Evolutionary conservation across 2,329 filamentous ascomycete species (phyloP), one percentile per base, ranked within the genome.

Genomic region (Monosporascus sp.): DNA sequence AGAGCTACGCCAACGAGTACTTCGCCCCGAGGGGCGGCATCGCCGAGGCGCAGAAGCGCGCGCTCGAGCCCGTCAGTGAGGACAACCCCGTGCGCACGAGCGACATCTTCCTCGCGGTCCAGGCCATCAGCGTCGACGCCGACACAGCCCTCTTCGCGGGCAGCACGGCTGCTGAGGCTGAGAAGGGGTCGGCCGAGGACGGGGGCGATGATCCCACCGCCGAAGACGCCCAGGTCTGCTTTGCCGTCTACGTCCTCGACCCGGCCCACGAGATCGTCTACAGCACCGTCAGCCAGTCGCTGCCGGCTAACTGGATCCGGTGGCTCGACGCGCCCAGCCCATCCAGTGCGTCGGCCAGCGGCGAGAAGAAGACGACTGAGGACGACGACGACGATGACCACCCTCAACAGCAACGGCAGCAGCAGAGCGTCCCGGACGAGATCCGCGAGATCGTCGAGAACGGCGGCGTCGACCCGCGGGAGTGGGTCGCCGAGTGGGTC

Each of bases 401-500:
- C 49, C 49, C 24, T 31, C 50, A 48, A 45, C 22, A 50, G 2
- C 24, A 43, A 2, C 31, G 37, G 5, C 65, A 64, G 20, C 59
- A 66, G 16, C 62, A 65, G 9, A 64, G 64, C n/a, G 71, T 92
- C 36, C 93, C 94, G 0, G 87, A 90, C 27, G 91, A 92, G 66
- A 97, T 99, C 63, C 80, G 83, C 22, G 89, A 93, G 60, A 96
- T 97, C 58, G 84, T 99, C 41, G 83, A 85, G 64, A 74, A 74
- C 45, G 84, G 84, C 8, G 84, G 82, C 47, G 90, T 97, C 2
- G 94, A 99, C 66, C 94, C 94, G 0, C 81, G 94, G 54, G 94
- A 99, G 71, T 99, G 94, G 94, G 90, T 96, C 38, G 88, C 92
- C 3, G 94, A 97, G 71, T 99, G 94, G 94, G 82, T 99, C 47